Conservation (phyloP, 2,329 filamentous ascomycete genomes). For the Talaromyces amestolkiae region DNA sequence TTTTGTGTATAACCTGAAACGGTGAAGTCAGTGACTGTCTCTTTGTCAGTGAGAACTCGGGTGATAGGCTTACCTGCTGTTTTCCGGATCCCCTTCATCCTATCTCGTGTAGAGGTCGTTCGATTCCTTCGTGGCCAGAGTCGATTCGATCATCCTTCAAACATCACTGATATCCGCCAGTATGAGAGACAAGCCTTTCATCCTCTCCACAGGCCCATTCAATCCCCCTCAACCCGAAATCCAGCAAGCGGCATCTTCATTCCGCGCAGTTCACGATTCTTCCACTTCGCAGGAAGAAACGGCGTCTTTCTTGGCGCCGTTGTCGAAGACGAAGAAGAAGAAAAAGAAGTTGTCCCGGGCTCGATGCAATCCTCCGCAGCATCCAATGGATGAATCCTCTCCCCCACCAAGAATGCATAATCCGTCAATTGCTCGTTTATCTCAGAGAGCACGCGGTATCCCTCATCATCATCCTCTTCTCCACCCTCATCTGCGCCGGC, state of each 20-base stretch:
- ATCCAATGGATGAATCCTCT: slow-evolving; percentile 10
- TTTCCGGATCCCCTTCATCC: too few species aligned
- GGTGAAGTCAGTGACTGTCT: background rate
- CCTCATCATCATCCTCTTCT: background rate
- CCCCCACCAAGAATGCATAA: background rate
- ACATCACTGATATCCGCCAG: too few species aligned
- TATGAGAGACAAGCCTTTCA: too few species aligned
- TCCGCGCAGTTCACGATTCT: background rate
- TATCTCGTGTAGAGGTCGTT: too few species aligned
- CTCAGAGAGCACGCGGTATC: slow-evolving; percentile 8
- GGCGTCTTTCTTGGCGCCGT: background rate
- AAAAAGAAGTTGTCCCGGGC: background rate
- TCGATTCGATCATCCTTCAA: background rate
- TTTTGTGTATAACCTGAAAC: background rate
- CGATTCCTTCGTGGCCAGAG: background rate
- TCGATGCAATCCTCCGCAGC: background rate
- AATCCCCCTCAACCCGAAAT: background rate
- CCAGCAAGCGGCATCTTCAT: background rate
- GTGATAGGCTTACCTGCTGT: too few species aligned
- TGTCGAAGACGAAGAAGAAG: background rate
- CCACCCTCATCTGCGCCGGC: background rate
- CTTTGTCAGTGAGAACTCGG: too few species aligned
- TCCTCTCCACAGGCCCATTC: too few species aligned
- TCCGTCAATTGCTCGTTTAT: slow-evolving; percentile 11
- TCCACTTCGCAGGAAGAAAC: background rate